These are phyloP conservation scores for Ceratocystis colombiana DNA, from an alignment of 2,329 filamentous ascomycete species.

Conservation along the genomic window DNA sequence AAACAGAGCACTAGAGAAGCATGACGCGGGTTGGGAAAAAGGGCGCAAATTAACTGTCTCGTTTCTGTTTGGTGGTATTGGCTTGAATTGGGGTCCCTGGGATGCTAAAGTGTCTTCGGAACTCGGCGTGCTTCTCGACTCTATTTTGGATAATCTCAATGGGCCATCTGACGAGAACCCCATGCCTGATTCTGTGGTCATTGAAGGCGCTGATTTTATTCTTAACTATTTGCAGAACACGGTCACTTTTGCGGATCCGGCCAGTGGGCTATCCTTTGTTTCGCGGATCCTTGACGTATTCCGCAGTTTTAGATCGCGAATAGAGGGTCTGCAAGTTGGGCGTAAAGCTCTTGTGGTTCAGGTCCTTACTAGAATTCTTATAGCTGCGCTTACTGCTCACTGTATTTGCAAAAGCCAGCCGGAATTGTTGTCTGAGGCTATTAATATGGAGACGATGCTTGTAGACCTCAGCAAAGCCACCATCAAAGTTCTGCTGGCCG, in stretches of 20 bases:
- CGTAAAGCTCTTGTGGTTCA: conserved; percentile 33
- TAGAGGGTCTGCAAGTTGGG: conserved; percentile 29
- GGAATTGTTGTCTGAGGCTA: conserved; percentile 32
- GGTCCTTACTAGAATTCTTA: conserved; percentile 33
- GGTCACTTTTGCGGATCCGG: conserved; percentile 34
- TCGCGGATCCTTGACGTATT: conserved; percentile 39
- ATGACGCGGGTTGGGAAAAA: conserved; percentile 29
- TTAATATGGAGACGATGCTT: conserved; percentile 43
- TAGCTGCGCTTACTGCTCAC: conserved; percentile 30
- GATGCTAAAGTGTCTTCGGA: conserved; percentile 50
- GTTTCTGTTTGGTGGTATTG: conserved; percentile 41
- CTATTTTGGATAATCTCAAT: conserved; percentile 41
- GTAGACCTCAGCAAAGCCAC: conserved; percentile 35
- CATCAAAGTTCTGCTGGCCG: conserved; percentile 35
- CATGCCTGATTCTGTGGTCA: conserved; percentile 28
- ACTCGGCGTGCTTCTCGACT: conserved; percentile 51
- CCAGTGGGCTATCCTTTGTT: conserved; percentile 36
- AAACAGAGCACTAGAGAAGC: conserved; percentile 33
- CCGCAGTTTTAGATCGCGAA: conserved; percentile 32
- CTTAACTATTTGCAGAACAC: conserved; percentile 40
- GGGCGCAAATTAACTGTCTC: conserved; percentile 32
- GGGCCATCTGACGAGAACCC: conserved; percentile 16
- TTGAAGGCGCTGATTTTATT: conserved; percentile 38
- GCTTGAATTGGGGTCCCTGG: conserved; percentile 48
- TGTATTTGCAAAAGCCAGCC: conserved; percentile 36